Evolutionary conservation across 2,329 filamentous ascomycete species (phyloP).

Genomic region (Fusarium globosum): DNA sequence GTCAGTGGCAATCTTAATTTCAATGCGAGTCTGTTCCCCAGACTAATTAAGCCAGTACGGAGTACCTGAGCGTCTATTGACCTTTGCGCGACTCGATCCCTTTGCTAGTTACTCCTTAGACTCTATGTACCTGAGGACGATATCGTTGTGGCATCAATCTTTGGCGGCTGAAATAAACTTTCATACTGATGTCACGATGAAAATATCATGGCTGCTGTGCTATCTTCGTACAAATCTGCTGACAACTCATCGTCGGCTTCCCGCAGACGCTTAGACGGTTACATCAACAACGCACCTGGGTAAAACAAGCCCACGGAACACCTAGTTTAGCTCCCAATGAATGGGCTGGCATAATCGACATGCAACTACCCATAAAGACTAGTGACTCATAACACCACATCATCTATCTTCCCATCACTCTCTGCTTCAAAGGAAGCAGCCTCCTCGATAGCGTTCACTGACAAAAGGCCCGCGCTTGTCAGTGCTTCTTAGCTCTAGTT

Average conservation of each 20-base stretch:
- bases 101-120: not conserved
- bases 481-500: not conserved
- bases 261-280: conserved; percentile 1
- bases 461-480: not conserved
- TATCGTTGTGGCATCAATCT: not conserved
- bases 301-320: not conserved
- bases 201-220: not conserved
- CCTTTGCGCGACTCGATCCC: not conserved
- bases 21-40: conserved; percentile 10
- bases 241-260: conserved; percentile 21
- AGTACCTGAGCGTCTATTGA: not conserved
- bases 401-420: conserved; percentile 3
- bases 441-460: not conserved
- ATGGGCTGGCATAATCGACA: not conserved
- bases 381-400: not conserved
- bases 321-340: not conserved
- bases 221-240: not conserved
- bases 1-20: conserved; percentile 41
- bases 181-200: not conserved
- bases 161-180: not conserved
- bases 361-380: not conserved
- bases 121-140: not conserved
- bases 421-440: not conserved
- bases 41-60: not conserved
- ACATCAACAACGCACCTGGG: conserved; percentile 3